Conservation (phyloP, 805 yeast genomes). For the Candida sakaeoensis region DNA sequence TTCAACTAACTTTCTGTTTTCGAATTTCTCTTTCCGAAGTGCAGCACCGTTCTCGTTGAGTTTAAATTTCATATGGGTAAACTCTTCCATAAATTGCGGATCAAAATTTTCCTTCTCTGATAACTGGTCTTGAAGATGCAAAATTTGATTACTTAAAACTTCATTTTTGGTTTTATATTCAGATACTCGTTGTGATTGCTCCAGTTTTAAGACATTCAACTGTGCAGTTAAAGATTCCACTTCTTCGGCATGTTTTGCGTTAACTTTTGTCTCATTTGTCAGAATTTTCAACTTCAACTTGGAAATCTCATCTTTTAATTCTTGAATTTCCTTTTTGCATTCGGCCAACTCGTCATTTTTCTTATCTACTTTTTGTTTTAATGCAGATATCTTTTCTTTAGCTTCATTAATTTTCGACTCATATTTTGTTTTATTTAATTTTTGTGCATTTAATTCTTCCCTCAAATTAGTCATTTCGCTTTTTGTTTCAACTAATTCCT, state of each 20-base stretch:
- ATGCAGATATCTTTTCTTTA: slow-evolving; percentile 12
- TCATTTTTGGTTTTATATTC: slow-evolving; percentile 27
- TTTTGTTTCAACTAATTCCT: neutral
- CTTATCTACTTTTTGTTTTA: slow-evolving; percentile 10
- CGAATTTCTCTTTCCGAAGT: slow-evolving; percentile 45
- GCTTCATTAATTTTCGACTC: slow-evolving; percentile 15
- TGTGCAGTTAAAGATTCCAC: slow-evolving; percentile 18
- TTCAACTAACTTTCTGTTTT: slow-evolving; percentile 45
- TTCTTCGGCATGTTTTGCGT: slow-evolving; percentile 14
- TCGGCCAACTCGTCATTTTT: slow-evolving; percentile 7
- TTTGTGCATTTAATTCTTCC: slow-evolving; percentile 11
- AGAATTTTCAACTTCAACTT: neutral
- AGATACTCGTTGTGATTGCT: slow-evolving; percentile 16
- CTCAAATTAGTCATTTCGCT: slow-evolving; percentile 10
- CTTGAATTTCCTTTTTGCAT: slow-evolving; percentile 1
- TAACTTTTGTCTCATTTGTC: neutral
- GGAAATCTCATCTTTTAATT: slow-evolving; percentile 4
- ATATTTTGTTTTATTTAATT: slow-evolving; percentile 13
- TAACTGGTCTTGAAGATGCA: slow-evolving; percentile 14
- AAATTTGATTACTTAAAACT: slow-evolving; percentile 20
- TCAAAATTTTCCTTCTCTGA: slow-evolving; percentile 35
- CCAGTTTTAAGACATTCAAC: slow-evolving; percentile 11
- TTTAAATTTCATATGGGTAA: slow-evolving; percentile 45
- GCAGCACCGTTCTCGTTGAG: slow-evolving; percentile 50
- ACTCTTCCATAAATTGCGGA: slow-evolving; percentile 38